phyloP scores from a whole-genome alignment of 768 basidiomycete species.

The Dioszegia hungarica region DNA sequence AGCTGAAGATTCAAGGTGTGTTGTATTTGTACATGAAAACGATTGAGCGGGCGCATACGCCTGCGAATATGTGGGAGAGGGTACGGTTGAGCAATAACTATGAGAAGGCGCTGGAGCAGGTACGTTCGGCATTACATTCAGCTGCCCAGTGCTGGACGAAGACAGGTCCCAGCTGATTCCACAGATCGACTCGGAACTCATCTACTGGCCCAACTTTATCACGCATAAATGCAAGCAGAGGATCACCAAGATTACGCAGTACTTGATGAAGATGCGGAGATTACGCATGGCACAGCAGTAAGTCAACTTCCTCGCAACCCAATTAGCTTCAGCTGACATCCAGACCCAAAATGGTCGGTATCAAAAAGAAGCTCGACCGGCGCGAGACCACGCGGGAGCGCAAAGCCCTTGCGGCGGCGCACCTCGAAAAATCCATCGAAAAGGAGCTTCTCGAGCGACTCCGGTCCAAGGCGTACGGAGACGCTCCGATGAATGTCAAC shows the following conservation, averaged over 20 bases:
- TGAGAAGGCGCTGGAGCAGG: constrained; percentile 90
- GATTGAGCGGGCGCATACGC: constrained; percentile 92
- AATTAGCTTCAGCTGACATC: constrained; percentile 5
- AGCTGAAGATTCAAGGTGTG: constrained; percentile 55
- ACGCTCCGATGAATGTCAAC: constrained; percentile 95
- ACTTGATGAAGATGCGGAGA: constrained; percentile 95
- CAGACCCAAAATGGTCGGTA: constrained; percentile 86
- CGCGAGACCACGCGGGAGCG: constrained; percentile 87
- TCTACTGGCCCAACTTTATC: constrained; percentile 97
- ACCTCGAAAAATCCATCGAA: constrained; percentile 89
- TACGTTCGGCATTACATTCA: constrained; percentile 52
- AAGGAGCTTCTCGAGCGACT: constrained; percentile 93
- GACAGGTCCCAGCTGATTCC: background rate
- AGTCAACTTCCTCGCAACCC: constrained; percentile 36
- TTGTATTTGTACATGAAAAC: constrained; percentile 96
- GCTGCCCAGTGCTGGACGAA: background rate
- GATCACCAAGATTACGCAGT: constrained; percentile 97
- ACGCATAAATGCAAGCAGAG: constrained; percentile 99
- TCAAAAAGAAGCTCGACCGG: constrained; percentile 95
- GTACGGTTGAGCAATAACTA: constrained; percentile 91
- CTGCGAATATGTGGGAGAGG: constrained; percentile 96
- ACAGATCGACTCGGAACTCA: constrained; percentile 88
- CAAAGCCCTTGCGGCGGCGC: constrained; percentile 92
- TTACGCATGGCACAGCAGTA: constrained; percentile 80
- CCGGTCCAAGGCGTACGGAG: constrained; percentile 94